These are phyloP conservation scores for Lichenothelia convexa DNA, from an alignment of 495 filamentous ascomycete genomes.

Conservation along the genomic window DNA sequence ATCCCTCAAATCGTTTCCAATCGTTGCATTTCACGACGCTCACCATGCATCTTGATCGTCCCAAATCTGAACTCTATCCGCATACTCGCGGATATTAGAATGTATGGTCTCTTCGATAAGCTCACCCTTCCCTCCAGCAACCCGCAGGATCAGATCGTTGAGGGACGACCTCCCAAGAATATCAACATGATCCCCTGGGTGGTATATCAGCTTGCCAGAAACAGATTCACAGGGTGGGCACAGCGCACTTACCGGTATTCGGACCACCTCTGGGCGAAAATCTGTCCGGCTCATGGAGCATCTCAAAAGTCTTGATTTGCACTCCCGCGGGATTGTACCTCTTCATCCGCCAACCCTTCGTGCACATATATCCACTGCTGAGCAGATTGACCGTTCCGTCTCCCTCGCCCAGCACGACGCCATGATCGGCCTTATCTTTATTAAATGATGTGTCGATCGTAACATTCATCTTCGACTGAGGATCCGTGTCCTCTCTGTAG, in stretches of 20 bases:
- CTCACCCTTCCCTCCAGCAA: conserved; percentile 76
- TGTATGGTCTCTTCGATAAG: conserved; percentile 58
- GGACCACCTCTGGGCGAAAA: conserved; percentile 85
- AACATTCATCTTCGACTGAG: conserved; percentile 52
- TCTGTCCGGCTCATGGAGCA: conserved; percentile 87
- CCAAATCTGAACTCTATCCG: conserved; percentile 58
- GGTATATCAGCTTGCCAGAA: neutral
- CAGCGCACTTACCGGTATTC: conserved; percentile 48
- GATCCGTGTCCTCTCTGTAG: conserved; percentile 57
- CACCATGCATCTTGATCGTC: too few relatives aligned
- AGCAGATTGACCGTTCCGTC: conserved; percentile 87
- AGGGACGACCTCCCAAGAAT: conserved; percentile 76
- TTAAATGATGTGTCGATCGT: conserved; percentile 73
- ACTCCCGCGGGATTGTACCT: conserved; percentile 78
- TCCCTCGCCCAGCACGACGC: conserved; percentile 82
- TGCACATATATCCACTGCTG: conserved; percentile 88
- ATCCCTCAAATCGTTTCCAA: too few relatives aligned
- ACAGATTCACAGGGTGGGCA: neutral
- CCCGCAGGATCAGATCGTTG: conserved; percentile 75
- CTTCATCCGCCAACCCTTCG: conserved; percentile 81
- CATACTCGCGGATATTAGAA: conserved; percentile 65
- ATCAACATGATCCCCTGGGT: conserved; percentile 75
- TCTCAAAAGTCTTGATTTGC: conserved; percentile 73
- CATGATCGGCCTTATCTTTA: conserved; percentile 53
- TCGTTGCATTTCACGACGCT: too few relatives aligned